Evolutionary conservation across 306 rosid genomes (phyloP).

Genomic region (Quercus bicolor): DNA sequence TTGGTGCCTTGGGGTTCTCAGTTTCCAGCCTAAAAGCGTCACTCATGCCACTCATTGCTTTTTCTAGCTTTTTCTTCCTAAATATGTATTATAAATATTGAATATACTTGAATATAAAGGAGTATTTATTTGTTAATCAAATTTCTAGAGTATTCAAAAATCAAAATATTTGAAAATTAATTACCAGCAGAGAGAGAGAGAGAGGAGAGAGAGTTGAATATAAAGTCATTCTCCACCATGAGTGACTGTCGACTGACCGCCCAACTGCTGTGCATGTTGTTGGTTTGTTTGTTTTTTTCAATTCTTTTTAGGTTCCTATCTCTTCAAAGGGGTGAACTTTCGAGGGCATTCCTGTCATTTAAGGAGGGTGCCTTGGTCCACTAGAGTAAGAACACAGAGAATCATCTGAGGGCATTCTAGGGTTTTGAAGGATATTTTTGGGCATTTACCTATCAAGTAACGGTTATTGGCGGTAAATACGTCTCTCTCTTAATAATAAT

Average conservation of each 20-base stretch:
- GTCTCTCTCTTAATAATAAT: neutral
- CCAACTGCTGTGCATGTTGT: neutral
- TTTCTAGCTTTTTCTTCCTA: slow-evolving; percentile 21
- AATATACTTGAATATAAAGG: neutral
- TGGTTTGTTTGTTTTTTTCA: neutral
- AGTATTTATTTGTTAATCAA: neutral
- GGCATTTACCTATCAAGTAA: neutral
- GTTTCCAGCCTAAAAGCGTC: slow-evolving; percentile 58
- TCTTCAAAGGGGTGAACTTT: neutral
- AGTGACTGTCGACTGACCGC: neutral
- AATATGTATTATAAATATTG: neutral
- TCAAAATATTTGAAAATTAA: neutral
- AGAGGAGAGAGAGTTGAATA: neutral
- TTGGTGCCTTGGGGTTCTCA: slow-evolving; percentile 5
- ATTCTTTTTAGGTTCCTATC: neutral
- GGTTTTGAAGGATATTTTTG: neutral
- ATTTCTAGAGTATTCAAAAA: neutral
- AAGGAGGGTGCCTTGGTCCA: neutral
- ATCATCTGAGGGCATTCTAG: too few species aligned
- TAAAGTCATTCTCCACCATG: neutral
- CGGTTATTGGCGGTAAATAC: neutral
- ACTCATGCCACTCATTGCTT: slow-evolving; percentile 16
- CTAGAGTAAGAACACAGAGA: too few species aligned
- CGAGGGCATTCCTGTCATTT: slow-evolving; percentile 3
- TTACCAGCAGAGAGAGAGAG: neutral